These are phyloP conservation scores for Cyclotella baltica DNA, from an alignment of 108 stramenopile genomes.

Conservation along the genomic window DNA sequence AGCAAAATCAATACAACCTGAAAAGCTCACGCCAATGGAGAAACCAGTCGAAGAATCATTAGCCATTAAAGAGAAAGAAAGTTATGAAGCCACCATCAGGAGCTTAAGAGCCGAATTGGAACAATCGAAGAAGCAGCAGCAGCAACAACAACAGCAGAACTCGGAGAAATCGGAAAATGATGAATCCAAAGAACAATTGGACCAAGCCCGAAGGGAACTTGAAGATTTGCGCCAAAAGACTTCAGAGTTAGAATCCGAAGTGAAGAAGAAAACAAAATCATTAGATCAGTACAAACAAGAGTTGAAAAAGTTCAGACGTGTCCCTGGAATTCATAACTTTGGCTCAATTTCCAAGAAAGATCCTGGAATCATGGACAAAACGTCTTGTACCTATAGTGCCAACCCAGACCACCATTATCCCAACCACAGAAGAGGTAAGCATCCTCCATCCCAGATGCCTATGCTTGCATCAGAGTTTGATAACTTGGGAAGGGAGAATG, in stretches of 20 bases:
- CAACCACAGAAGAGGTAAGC: conserved; percentile 42
- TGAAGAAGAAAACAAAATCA: conserved; percentile 12
- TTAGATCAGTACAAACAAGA: conserved; percentile 46
- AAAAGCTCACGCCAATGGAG: neutral
- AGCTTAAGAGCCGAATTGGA: conserved; percentile 25
- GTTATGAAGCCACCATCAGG: conserved; percentile 11
- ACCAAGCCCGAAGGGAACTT: conserved; percentile 21
- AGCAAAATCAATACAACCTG: neutral
- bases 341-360: conserved; percentile 47
- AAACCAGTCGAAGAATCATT: conserved; percentile 13
- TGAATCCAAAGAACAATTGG: conserved; percentile 9
- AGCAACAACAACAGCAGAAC: too few relatives aligned
- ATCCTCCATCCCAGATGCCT: conserved; percentile 53
- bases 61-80: neutral
- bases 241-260: conserved; percentile 29
- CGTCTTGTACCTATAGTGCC: conserved; percentile 55
- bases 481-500: conserved; percentile 54
- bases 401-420: conserved; percentile 57
- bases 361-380: conserved; percentile 46
- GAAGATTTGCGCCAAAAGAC: conserved; percentile 30
- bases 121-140: conserved; percentile 21
- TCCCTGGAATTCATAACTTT: conserved; percentile 56
- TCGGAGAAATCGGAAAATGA: too few relatives aligned
- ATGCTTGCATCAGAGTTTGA: conserved; percentile 31
- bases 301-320: conserved; percentile 44